Base-by-base conservation (phyloP, 495 filamentous ascomycete genomes). In the Schizothecium vesticola region DNA sequence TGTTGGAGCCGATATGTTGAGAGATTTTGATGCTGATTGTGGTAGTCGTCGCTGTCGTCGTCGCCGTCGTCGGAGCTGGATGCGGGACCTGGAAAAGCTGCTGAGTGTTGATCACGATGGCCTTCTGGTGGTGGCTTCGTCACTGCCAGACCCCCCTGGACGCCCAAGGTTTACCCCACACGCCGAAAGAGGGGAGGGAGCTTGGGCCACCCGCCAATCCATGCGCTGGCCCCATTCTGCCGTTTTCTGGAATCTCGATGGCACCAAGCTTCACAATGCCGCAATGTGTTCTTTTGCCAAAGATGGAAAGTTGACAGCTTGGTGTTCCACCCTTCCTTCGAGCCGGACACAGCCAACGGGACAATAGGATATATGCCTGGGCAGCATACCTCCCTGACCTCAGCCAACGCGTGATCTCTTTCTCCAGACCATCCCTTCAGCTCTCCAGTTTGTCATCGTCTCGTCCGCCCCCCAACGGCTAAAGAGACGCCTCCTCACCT, bases 221-320 rank as follows among this genome's bases (percentile, higher is more conserved):
- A 64, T 55, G 12, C 22, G 60, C 28, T 21, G 22, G 56, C 61
- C 33, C 31, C 58, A 57, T 76, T 73, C 76, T 65, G 64, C 64
- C 58, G 19, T 60, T n/a, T 73, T 74, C 70, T 68, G 65, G 56
- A 28, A 59, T 66, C 65, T 59, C 65, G 24, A 66, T 70, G 68
- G 73, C 69, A 65, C 74, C 62, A 24, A 51, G 64, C 73, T 58
- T 66, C 63, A 64, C 24, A 56, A 43, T 57, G 31, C 61, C 43
- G 75, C 72, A 78, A 78, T 73, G 76, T 78, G 76, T 78, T 78
- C 76, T 78, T 77, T 78, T 78, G 71, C 76, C 74, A 36, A 78
- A 77, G 61, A 72, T 68, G 75, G 73, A 73, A 78, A 77, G 61
- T 70, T 78, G 76, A 64, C 76, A 77, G 71, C 75, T 72, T 75